These are phyloP conservation scores for Coemansia pectinata DNA, from an alignment of 192 early-diverging fungal genomes.

Conservation along the genomic window DNA sequence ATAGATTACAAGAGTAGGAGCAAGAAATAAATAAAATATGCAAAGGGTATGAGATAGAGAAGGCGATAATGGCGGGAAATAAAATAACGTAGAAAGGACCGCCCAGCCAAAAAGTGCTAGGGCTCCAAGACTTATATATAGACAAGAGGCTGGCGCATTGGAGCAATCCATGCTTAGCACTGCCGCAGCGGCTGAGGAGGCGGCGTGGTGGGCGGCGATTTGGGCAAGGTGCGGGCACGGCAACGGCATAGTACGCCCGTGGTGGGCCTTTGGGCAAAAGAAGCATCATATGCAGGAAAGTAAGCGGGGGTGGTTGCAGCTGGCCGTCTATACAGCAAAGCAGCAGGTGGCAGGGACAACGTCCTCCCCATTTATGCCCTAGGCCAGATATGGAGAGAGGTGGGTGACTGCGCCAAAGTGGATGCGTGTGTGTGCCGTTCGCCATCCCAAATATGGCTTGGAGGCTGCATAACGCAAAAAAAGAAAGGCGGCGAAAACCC, in stretches of 20 bases:
- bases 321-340: slow-evolving; percentile 4
- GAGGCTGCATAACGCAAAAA: slow-evolving; percentile 26
- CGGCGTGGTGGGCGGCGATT: slow-evolving; percentile 2
- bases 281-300: slow-evolving; percentile 5
- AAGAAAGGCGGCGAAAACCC: background rate
- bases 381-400: slow-evolving; percentile 4
- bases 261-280: background rate
- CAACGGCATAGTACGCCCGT: background rate
- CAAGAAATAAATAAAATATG: background rate
- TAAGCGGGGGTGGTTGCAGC: slow-evolving; percentile 5
- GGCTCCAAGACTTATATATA: background rate
- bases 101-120: background rate
- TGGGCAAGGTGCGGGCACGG: background rate
- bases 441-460: slow-evolving; percentile 34
- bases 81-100: background rate
- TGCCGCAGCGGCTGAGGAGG: slow-evolving; percentile 3
- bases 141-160: background rate
- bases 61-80: background rate
- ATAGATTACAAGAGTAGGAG: background rate
- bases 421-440: slow-evolving; percentile 18
- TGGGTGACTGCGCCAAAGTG: slow-evolving; percentile 18
- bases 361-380: slow-evolving; percentile 5
- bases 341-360: slow-evolving; percentile 4
- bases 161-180: slow-evolving; percentile 4
- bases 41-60: background rate